A percentile compares a stretch with the other conserved stretches of the same genome.
These are phyloP conservation scores for Coemansia furcata DNA, from an alignment of 192 early-diverging fungal species.

Conservation along the genomic window DNA sequence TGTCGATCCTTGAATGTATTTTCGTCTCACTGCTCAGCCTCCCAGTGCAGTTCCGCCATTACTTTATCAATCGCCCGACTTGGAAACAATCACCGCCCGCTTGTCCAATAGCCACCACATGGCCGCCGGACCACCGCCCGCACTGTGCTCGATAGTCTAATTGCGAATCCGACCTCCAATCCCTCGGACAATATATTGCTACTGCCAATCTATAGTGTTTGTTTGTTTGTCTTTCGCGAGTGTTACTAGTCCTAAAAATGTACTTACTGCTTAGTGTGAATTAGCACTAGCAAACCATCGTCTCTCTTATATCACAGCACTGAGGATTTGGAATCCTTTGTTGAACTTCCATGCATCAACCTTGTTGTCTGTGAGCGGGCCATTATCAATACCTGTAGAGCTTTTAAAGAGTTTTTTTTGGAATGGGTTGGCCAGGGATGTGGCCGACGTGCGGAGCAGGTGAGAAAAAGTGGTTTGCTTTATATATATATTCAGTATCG, in stretches of 20 bases:
- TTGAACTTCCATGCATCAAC: too few relatives aligned
- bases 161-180: neutral
- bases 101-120: neutral
- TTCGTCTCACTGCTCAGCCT: neutral
- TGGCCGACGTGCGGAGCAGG: too few relatives aligned
- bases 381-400: too few relatives aligned
- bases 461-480: too few relatives aligned
- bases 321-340: too few relatives aligned
- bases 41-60: neutral
- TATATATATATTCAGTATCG: too few relatives aligned
- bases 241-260: neutral
- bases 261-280: neutral
- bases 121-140: neutral
- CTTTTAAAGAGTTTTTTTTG: too few relatives aligned
- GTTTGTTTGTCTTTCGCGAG: neutral
- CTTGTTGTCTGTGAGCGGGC: too few relatives aligned
- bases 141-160: neutral
- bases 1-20: neutral
- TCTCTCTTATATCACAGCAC: too few relatives aligned
- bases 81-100: neutral
- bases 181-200: neutral
- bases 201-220: neutral
- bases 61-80: neutral
- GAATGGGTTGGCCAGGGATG: too few relatives aligned
- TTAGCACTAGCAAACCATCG: neutral